These are phyloP conservation scores for Lachnellula arida DNA, from an alignment of 2,329 filamentous ascomycete genomes.

Conservation along the genomic window DNA sequence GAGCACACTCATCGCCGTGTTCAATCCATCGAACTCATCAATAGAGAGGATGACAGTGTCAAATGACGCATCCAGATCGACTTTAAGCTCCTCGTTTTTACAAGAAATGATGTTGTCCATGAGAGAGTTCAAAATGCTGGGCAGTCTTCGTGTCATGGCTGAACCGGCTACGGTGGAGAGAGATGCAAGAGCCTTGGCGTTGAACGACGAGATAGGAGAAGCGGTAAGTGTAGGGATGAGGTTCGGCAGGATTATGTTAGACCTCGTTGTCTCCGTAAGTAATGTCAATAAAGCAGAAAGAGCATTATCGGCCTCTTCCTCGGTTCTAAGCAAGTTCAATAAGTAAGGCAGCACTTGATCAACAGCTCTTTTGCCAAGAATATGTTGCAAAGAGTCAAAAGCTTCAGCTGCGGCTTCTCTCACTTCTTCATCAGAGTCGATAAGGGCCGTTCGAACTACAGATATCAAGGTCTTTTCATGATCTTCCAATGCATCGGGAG, in stretches of 20 bases:
- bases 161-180: slow-evolving; percentile 85
- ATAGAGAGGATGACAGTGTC: slow-evolving; percentile 88
- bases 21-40: slow-evolving; percentile 93
- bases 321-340: slow-evolving; percentile 79
- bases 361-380: slow-evolving; percentile 88
- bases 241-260: slow-evolving; percentile 94
- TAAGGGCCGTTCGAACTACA: slow-evolving; percentile 87
- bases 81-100: slow-evolving; percentile 66
- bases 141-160: slow-evolving; percentile 85
- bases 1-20: slow-evolving; percentile 92
- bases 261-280: slow-evolving; percentile 86
- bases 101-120: slow-evolving; percentile 86
- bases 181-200: slow-evolving; percentile 89
- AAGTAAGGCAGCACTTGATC: slow-evolving; percentile 93
- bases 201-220: slow-evolving; percentile 88
- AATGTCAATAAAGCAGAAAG: slow-evolving; percentile 88
- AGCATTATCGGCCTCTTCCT: slow-evolving; percentile 85
- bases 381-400: slow-evolving; percentile 90
- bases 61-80: slow-evolving; percentile 75
- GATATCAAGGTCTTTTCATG: slow-evolving; percentile 94
- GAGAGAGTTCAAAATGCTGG: slow-evolving; percentile 85
- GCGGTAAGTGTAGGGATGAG: slow-evolving; percentile 89
- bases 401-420: slow-evolving; percentile 94
- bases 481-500: slow-evolving; percentile 82
- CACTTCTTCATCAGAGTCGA: slow-evolving; percentile 84